These are phyloP conservation scores for Hypoxylon trugodes DNA, from an alignment of 495 filamentous ascomycete species.

Conservation along the genomic window DNA sequence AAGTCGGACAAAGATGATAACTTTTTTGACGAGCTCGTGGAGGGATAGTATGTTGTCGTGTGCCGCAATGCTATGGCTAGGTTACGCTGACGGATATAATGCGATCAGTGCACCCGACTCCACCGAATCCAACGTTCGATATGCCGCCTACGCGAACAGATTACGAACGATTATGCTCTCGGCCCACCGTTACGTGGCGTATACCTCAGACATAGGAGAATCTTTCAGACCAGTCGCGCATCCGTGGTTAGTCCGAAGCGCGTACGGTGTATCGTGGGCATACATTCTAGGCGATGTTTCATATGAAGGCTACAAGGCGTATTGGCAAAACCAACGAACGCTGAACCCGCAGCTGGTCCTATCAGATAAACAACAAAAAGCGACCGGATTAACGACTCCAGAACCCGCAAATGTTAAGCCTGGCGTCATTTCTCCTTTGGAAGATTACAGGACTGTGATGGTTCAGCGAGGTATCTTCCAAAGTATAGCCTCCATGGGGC, in stretches of 20 bases:
- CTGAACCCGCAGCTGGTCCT: conserved; percentile 59
- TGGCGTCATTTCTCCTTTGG: conserved; percentile 74
- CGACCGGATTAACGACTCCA: conserved; percentile 44
- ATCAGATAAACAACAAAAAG: conserved; percentile 49
- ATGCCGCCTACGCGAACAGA: conserved; percentile 89
- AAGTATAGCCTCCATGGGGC: conserved; percentile 86
- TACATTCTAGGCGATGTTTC: conserved; percentile 91
- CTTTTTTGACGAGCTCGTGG: conserved; percentile 78
- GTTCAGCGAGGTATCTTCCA: conserved; percentile 90
- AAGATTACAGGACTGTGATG: conserved; percentile 94
- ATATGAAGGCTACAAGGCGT: conserved; percentile 96
- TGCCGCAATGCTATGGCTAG: conserved; percentile 1
- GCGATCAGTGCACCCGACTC: conserved; percentile 73
- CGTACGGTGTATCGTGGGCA: conserved; percentile 91
- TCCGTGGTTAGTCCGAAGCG: conserved; percentile 77
- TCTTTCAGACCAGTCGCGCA: conserved; percentile 94
- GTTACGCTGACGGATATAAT: conserved; percentile 33
- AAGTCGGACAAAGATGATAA: conserved; percentile 74
- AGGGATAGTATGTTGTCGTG: conserved; percentile 74
- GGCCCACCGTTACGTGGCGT: conserved; percentile 95
- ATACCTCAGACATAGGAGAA: conserved; percentile 96
- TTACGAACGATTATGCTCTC: conserved; percentile 88
- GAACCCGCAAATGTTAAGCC: conserved; percentile 39
- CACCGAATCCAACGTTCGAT: conserved; percentile 85
- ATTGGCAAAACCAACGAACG: conserved; percentile 76